Percentiles rank a stretch among this genome's conserved stretches.
Evolutionary conservation across 2,329 filamentous ascomycete species (phyloP).

Genomic region (Alternaria sp.): DNA sequence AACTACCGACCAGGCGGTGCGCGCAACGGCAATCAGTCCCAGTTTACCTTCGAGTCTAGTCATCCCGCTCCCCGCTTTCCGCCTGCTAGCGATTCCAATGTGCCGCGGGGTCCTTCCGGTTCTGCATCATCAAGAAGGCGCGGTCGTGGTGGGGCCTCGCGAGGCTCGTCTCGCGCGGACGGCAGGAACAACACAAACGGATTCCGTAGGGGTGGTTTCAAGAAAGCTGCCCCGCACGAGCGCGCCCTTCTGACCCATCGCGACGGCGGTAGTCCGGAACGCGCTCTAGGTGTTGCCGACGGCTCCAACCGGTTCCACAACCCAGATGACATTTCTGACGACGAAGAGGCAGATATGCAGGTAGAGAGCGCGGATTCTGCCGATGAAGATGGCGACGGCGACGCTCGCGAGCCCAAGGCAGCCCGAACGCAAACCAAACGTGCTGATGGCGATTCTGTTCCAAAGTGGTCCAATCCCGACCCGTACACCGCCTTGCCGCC

Average conservation of each 20-base stretch:
- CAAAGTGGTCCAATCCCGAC: conserved; percentile 95
- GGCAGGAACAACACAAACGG: conserved; percentile 28
- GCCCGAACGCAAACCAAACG: conserved; percentile 25
- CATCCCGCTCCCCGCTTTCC: conserved; percentile 39
- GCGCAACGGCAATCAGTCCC: conserved; percentile 21
- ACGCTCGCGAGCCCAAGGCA: conserved; percentile 30
- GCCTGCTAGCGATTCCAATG: conserved; percentile 29
- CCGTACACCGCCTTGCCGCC: conserved; percentile 89
- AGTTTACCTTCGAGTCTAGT: conserved; percentile 45
- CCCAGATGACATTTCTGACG: conserved; percentile 49
- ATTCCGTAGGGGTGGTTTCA: conserved; percentile 23
- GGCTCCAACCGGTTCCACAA: conserved; percentile 50
- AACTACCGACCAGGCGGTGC: conserved; percentile 34
- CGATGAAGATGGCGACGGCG: conserved; percentile 18
- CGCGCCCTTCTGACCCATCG: conserved; percentile 53
- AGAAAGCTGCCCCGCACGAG: conserved; percentile 48
- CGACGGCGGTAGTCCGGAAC: conserved; percentile 53
- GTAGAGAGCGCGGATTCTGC: conserved; percentile 32
- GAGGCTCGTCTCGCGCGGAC: conserved; percentile 18
- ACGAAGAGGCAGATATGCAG: conserved; percentile 44
- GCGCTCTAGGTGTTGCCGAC: conserved; percentile 52
- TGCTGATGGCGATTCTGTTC: conserved; percentile 51
- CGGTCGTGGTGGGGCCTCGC: conserved; percentile 24
- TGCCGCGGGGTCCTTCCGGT: conserved; percentile 19
- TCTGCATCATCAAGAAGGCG: conserved; percentile 17